A percentile compares a stretch with the other conserved stretches of the same genome.
Evolutionary conservation across 1,284 basidiomycete genomes (phyloP).

Genomic region (Flammula alnicola): DNA sequence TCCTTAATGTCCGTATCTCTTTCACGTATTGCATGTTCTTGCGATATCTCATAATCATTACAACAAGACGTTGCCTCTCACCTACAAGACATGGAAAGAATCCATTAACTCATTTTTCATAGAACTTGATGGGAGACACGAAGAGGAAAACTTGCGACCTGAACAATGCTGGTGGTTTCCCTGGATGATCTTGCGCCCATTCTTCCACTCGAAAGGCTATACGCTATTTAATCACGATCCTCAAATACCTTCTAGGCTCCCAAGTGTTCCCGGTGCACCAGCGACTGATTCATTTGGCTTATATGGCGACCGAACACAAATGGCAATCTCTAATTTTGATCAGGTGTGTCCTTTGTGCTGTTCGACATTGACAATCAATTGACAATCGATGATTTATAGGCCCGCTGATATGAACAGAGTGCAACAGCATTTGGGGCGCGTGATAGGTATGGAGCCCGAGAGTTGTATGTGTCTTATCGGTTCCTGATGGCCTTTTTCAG

Average conservation of each 20-base stretch:
- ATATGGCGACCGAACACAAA: constrained; percentile 6
- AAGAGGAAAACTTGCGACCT: not conserved
- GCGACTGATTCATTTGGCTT: constrained; percentile 9
- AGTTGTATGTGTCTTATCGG: too few species aligned
- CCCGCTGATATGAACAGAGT: too few species aligned
- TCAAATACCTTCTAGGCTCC: not conserved
- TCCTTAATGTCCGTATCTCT: not conserved
- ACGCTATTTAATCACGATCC: not conserved
- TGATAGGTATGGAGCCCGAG: too few species aligned
- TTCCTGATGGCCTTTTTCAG: not conserved
- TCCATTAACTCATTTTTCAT: not conserved
- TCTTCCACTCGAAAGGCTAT: constrained; percentile 1
- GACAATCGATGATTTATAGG: too few species aligned
- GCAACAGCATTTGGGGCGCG: constrained; percentile 6
- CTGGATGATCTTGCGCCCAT: not conserved
- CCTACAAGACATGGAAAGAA: not conserved
- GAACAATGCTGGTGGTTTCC: constrained; percentile 1
- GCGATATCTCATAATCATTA: not conserved
- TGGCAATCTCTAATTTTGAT: not conserved
- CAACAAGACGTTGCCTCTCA: not conserved
- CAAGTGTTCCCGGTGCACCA: not conserved
- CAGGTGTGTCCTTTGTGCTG: not conserved
- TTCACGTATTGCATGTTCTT: not conserved
- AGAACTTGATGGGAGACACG: not conserved
- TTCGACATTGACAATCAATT: too few species aligned